These are phyloP conservation scores for Leptographium wingfieldii DNA, from an alignment of 2,329 filamentous ascomycete genomes.

Conservation along the genomic window DNA sequence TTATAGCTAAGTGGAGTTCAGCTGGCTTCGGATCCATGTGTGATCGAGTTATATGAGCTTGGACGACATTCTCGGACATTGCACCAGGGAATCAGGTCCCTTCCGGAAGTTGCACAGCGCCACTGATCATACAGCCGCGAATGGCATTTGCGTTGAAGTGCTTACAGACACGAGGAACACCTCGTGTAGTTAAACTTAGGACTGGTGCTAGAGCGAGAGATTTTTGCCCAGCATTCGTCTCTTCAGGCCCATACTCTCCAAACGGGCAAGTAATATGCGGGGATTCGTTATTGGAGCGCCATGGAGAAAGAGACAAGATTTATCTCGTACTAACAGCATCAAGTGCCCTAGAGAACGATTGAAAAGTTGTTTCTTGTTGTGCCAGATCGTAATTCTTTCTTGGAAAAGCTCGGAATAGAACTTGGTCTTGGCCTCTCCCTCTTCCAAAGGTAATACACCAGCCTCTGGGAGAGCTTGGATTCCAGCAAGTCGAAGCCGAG, in stretches of 20 bases:
- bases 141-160: background rate
- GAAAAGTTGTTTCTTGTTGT: slow-evolving; percentile 80
- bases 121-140: no score
- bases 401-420: slow-evolving; percentile 38
- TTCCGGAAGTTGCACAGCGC: no score
- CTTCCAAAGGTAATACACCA: slow-evolving; percentile 83
- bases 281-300: background rate
- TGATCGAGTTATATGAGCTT: no score
- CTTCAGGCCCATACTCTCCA: background rate
- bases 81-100: no score
- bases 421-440: slow-evolving; percentile 20
- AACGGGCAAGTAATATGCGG: background rate
- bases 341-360: slow-evolving; percentile 46
- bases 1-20: no score
- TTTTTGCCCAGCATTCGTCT: background rate
- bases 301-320: background rate
- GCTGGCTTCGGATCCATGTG: no score
- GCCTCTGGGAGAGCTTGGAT: slow-evolving; percentile 65
- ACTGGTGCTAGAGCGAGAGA: background rate
- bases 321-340: background rate
- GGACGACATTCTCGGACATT: no score
- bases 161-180: background rate
- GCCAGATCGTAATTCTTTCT: slow-evolving; percentile 67
- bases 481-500: slow-evolving; percentile 58
- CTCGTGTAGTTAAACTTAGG: background rate